Evolutionary conservation across 345 rosid species (phyloP).

Genomic region (Sisymbrium irio): DNA sequence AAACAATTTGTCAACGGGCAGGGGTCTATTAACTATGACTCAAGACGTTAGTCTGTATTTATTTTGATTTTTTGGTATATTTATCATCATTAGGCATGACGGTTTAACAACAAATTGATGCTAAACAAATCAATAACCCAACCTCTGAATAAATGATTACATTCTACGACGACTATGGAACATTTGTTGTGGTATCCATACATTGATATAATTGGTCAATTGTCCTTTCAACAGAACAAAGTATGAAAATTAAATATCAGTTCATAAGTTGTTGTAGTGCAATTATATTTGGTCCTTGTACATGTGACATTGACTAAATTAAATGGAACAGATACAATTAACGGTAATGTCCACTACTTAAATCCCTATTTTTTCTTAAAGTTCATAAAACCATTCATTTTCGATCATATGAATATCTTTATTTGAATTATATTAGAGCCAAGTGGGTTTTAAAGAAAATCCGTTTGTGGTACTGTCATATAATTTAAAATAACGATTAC

Average conservation of each 20-base stretch:
- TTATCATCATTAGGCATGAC: neutral
- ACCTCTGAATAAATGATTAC: neutral
- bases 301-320: conserved; percentile 25
- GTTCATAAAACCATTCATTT: neutral
- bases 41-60: no score
- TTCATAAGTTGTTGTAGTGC: no score
- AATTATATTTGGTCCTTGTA: conserved; percentile 11
- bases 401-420: neutral
- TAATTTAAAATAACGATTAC: neutral
- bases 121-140: neutral
- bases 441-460: neutral
- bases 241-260: conserved; percentile 12
- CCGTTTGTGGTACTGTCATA: neutral
- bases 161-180: neutral
- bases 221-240: neutral
- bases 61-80: no score
- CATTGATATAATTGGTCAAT: neutral
- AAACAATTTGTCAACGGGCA: no score
- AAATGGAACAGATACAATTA: conserved; percentile 11
- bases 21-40: no score
- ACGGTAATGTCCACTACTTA: neutral
- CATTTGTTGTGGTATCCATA: neutral
- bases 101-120: neutral
- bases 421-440: neutral
- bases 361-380: neutral